These are phyloP conservation scores for Talaromyces marneffei DNA, from an alignment of 2,329 filamentous ascomycete species.

Conservation along the genomic window DNA sequence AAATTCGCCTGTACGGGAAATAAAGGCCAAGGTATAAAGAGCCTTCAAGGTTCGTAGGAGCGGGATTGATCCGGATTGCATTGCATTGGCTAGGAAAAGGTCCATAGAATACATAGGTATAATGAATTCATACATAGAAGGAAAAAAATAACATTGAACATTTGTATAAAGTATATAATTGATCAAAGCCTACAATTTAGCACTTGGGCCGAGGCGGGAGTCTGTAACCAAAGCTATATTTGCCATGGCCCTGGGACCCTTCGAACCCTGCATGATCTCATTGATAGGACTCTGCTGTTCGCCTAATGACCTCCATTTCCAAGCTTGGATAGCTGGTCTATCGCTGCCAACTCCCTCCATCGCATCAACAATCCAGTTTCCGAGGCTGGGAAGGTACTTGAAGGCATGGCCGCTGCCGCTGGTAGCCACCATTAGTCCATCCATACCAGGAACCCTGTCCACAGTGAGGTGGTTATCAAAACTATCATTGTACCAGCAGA, in stretches of 20 bases:
- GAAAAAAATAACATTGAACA: not conserved
- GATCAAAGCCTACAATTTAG: not conserved
- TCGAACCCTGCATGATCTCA: constrained; percentile 21
- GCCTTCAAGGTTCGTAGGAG: not conserved
- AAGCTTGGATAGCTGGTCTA: constrained; percentile 17
- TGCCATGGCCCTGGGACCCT: constrained; percentile 15
- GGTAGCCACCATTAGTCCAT: constrained; percentile 54
- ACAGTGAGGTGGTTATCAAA: constrained; percentile 52
- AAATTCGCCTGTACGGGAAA: constrained; percentile 7
- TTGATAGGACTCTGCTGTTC: constrained; percentile 16
- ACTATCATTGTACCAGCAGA: constrained; percentile 56
- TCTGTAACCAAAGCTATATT: constrained; percentile 14
- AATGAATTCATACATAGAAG: not conserved
- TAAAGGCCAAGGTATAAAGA: not conserved
- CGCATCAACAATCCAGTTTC: constrained; percentile 50
- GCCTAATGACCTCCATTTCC: constrained; percentile 21
- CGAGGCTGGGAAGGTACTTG: constrained; percentile 55
- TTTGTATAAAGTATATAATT: not conserved
- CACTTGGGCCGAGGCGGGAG: not conserved
- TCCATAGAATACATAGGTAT: too few species aligned
- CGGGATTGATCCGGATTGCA: not conserved
- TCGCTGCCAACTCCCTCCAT: constrained; percentile 37
- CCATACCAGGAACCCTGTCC: constrained; percentile 45
- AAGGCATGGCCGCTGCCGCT: constrained; percentile 59
- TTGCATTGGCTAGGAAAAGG: not conserved